phyloP scores from a whole-genome alignment of 2,329 filamentous ascomycete genomes.

The Ophiocordyceps robertsii region DNA sequence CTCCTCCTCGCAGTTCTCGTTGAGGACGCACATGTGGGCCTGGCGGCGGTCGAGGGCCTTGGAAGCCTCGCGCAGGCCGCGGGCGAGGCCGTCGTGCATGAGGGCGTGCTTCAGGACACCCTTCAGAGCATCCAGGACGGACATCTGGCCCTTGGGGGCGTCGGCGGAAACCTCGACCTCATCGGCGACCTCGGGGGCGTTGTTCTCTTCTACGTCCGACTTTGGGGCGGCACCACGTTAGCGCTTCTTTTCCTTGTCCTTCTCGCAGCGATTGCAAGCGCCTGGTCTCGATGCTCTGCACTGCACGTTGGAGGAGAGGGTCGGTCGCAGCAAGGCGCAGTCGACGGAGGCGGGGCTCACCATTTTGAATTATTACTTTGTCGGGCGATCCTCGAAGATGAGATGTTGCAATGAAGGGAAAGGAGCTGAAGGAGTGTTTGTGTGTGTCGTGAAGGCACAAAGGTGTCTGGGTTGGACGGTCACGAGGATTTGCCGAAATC shows the following conservation, averaged over 20 bases:
- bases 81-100: constrained; percentile 98
- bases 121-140: constrained; percentile 95
- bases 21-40: constrained; percentile 99
- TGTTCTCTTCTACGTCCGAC: constrained; percentile 99
- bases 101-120: constrained; percentile 96
- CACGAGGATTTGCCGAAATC: constrained; percentile 24
- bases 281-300: not conserved
- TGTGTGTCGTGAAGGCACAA: constrained; percentile 3
- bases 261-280: not conserved
- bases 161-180: constrained; percentile 96
- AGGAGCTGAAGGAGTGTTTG: constrained; percentile 7
- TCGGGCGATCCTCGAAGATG: constrained; percentile 59
- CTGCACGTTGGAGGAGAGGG: not conserved
- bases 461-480: constrained; percentile 15
- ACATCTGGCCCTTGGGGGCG: constrained; percentile 88
- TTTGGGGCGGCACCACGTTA: constrained; percentile 22
- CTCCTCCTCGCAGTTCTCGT: constrained; percentile 99
- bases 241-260: not conserved
- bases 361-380: constrained; percentile 46
- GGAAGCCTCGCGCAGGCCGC: constrained; percentile 93
- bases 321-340: too few species aligned
- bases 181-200: constrained; percentile 65
- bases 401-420: constrained; percentile 18
- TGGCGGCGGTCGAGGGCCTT: constrained; percentile 98
- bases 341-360: constrained; percentile 27